These are phyloP conservation scores for Aspergillus jensenii DNA, from an alignment of 2,329 filamentous ascomycete species.

Conservation along the genomic window DNA sequence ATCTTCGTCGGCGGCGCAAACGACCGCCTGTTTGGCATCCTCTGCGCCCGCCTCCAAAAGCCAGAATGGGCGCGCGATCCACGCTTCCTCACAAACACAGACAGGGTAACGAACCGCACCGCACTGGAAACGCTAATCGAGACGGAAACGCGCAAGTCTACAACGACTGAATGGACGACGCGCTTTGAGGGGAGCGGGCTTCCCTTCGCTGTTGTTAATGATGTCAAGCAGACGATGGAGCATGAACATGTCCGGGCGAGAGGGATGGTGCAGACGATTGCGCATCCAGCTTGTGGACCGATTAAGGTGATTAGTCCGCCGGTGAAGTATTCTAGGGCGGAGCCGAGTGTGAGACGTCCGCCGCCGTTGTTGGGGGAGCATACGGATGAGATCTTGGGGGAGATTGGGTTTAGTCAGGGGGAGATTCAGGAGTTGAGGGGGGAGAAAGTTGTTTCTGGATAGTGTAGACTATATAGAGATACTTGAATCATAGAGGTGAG, in stretches of 20 bases:
- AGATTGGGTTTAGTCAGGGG: constrained; percentile 57
- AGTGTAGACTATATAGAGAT: no score
- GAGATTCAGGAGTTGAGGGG: constrained; percentile 64
- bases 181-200: constrained; percentile 84
- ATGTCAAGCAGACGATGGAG: constrained; percentile 78
- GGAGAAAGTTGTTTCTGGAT: constrained; percentile 60
- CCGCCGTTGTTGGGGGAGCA: constrained; percentile 90
- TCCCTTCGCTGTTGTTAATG: constrained; percentile 93
- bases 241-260: constrained; percentile 80
- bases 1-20: constrained; percentile 65
- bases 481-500: no score
- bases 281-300: constrained; percentile 78
- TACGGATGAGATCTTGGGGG: constrained; percentile 71
- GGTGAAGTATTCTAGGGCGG: constrained; percentile 86
- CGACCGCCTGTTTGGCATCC: constrained; percentile 60
- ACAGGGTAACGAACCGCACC: constrained; percentile 64
- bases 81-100: constrained; percentile 59
- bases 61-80: constrained; percentile 59
- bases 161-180: constrained; percentile 83
- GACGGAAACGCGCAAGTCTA: constrained; percentile 68
- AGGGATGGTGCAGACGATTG: constrained; percentile 84
- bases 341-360: constrained; percentile 70
- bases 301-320: constrained; percentile 92
- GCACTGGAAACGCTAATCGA: constrained; percentile 73
- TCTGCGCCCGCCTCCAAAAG: constrained; percentile 58